These are phyloP conservation scores for Phallus indusiatus DNA, from an alignment of 768 basidiomycete genomes.

Conservation along the genomic window DNA sequence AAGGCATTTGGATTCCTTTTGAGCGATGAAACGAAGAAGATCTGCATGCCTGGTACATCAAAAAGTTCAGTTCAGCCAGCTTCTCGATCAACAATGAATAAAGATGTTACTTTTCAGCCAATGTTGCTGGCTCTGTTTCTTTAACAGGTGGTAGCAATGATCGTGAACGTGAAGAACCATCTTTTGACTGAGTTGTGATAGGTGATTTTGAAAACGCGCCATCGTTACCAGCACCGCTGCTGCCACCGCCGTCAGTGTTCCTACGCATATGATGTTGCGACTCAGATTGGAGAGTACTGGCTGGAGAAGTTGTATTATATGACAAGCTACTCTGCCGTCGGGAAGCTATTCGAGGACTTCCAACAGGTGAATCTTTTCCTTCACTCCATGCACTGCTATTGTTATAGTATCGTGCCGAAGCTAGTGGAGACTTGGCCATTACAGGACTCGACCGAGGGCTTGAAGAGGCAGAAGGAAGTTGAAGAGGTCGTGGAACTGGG, in stretches of 20 bases:
- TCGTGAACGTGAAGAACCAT: neutral
- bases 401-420: neutral
- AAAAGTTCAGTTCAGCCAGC: neutral
- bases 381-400: neutral
- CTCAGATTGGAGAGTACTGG: neutral
- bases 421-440: neutral
- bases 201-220: slow-evolving; percentile 16
- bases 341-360: neutral
- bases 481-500: slow-evolving; percentile 6
- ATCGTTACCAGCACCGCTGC: slow-evolving; percentile 23
- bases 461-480: neutral
- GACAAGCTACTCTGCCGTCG: slow-evolving; percentile 5
- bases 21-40: slow-evolving; percentile 73
- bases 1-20: slow-evolving; percentile 77
- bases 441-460: neutral
- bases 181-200: slow-evolving; percentile 18
- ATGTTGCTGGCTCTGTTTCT: slow-evolving; percentile 36
- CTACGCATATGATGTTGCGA: neutral
- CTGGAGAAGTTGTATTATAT: slow-evolving; percentile 1
- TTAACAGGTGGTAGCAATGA: neutral
- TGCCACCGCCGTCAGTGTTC: slow-evolving; percentile 9
- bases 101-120: slow-evolving; percentile 55
- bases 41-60: slow-evolving; percentile 57
- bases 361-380: neutral
- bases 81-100: neutral